phyloP scores from a whole-genome alignment of 306 rosid genomes.

The Quercus robur region DNA sequence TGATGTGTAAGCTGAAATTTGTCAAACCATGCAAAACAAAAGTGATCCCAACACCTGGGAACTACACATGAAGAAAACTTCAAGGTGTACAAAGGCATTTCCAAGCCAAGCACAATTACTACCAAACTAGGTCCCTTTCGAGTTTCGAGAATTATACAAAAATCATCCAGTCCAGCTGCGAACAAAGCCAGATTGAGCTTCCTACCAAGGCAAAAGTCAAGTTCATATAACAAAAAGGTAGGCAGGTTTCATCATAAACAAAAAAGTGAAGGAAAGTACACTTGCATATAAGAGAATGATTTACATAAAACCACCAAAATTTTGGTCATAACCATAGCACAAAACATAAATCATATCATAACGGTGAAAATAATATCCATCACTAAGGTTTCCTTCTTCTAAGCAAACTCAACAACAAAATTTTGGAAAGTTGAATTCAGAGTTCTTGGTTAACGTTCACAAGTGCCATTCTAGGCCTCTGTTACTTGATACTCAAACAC shows the following conservation, averaged over 20 bases:
- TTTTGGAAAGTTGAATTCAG: neutral
- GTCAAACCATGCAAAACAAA: too few species aligned
- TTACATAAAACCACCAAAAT: neutral
- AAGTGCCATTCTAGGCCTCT: slow-evolving; percentile 48
- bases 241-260: neutral
- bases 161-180: neutral
- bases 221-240: neutral
- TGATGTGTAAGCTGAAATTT: too few species aligned
- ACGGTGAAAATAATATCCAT: neutral
- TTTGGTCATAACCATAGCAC: neutral
- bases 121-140: too few species aligned
- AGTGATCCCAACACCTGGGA: neutral
- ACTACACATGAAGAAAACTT: neutral
- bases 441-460: neutral
- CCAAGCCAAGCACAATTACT: neutral
- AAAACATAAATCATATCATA: neutral
- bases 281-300: neutral
- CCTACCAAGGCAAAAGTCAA: neutral
- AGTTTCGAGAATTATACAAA: neutral
- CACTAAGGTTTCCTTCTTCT: neutral
- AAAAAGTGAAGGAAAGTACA: neutral
- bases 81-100: neutral
- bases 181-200: neutral
- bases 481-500: slow-evolving; percentile 75
- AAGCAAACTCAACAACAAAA: neutral